A percentile compares a stretch with the other conserved stretches of the same genome.
Conservation (phyloP, 768 basidiomycete species). For the Pisolithus albus region DNA sequence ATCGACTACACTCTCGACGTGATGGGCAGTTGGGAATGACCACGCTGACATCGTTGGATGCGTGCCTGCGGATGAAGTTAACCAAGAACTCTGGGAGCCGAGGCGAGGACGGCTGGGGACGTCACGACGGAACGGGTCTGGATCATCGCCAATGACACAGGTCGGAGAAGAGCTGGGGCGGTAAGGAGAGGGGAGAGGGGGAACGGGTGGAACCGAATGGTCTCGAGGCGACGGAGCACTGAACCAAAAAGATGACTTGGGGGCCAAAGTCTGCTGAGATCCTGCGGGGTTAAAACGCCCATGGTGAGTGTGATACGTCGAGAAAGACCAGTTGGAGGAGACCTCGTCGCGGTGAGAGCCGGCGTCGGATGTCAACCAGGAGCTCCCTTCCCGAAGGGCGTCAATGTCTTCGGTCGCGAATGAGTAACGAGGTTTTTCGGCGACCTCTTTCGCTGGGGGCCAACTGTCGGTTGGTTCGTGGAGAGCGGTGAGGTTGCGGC, state of each 20-base stretch:
- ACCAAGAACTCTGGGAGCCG: slow-evolving; percentile 68
- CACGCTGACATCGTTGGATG: slow-evolving; percentile 56
- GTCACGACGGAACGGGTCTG: slow-evolving; percentile 62
- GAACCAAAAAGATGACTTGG: slow-evolving; percentile 62
- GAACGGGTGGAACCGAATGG: slow-evolving; percentile 47
- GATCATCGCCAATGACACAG: slow-evolving; percentile 36
- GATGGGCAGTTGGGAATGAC: slow-evolving; percentile 55
- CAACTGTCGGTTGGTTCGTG: slow-evolving; percentile 49
- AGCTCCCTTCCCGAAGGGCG: slow-evolving; percentile 64
- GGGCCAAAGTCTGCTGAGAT: slow-evolving; percentile 28
- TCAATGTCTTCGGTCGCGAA: slow-evolving; percentile 70
- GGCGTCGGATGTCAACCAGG: slow-evolving; percentile 72
- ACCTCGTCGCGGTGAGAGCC: slow-evolving; percentile 45
- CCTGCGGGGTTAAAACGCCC: slow-evolving; percentile 10
- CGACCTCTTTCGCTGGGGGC: slow-evolving; percentile 49
- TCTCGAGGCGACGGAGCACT: slow-evolving; percentile 39
- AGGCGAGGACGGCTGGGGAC: slow-evolving; percentile 43
- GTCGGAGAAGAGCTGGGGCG: slow-evolving; percentile 40
- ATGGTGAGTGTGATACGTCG: slow-evolving; percentile 46
- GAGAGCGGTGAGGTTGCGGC: slow-evolving; percentile 53
- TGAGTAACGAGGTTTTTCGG: slow-evolving; percentile 52
- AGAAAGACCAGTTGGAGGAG: slow-evolving; percentile 66
- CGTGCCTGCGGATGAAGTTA: slow-evolving; percentile 56
- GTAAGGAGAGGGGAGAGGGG: slow-evolving; percentile 52
- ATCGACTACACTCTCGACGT: slow-evolving; percentile 36